Evolutionary conservation across 106 monocot species (phyloP).

Genomic region (Amphibolis antarctica): DNA sequence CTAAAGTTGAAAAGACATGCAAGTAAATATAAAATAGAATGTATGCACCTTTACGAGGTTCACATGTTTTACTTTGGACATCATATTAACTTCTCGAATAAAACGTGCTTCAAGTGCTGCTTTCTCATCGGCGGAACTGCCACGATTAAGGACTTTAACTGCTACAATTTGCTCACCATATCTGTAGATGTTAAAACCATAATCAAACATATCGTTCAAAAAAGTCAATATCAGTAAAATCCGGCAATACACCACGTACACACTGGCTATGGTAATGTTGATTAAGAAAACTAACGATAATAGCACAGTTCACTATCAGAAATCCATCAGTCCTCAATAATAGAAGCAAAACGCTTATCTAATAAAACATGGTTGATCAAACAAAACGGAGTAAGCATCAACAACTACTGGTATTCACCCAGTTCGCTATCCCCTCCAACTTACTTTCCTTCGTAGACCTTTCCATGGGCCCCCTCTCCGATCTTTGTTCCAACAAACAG

Average conservation of each 20-base stretch:
- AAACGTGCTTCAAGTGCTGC: constrained; percentile 60
- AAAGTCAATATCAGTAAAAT: neutral
- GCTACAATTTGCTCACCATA: constrained; percentile 72
- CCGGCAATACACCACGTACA: neutral
- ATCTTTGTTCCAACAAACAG: constrained; percentile 82
- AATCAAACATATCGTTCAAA: neutral
- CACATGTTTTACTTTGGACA: constrained; percentile 83
- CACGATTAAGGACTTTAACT: constrained; percentile 77
- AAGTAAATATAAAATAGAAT: neutral
- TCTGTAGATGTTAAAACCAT: constrained; percentile 22
- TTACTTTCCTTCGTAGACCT: constrained; percentile 95
- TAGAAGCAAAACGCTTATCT: no score
- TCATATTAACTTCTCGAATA: constrained; percentile 93
- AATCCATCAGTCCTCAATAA: no score
- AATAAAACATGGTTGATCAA: no score
- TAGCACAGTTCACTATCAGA: no score
- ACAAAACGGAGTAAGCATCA: no score
- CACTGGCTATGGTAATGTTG: neutral
- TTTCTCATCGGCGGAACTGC: constrained; percentile 56
- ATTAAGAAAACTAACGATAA: no score
- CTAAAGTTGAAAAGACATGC: neutral
- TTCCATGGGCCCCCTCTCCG: constrained; percentile 94
- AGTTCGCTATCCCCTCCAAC: neutral
- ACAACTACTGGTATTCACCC: neutral
- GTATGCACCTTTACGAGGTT: constrained; percentile 84